Percentiles rank a stretch among this genome's conserved stretches.
Conservation (phyloP, 805 yeast genomes). For the Metschnikowia peoriensis region DNA sequence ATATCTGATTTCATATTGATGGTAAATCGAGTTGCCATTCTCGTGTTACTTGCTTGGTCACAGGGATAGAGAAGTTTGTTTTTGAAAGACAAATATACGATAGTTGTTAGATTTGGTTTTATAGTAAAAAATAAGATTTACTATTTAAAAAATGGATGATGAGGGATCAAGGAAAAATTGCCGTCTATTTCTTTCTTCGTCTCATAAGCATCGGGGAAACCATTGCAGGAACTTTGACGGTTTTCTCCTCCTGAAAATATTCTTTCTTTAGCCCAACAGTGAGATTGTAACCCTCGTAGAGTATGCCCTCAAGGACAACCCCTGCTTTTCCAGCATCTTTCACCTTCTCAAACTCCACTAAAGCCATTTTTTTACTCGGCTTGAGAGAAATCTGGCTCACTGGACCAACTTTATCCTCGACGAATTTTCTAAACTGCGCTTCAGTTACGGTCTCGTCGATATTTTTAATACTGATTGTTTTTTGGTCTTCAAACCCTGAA, state of each 20-base stretch:
- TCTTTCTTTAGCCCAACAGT: slow-evolving; percentile 13
- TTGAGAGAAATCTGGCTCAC: slow-evolving; percentile 44
- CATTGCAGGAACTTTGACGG: slow-evolving; percentile 14
- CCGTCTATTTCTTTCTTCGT: slow-evolving; percentile 7
- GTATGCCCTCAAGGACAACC: slow-evolving; percentile 39
- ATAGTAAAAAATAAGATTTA: not conserved
- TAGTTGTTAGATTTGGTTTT: not conserved
- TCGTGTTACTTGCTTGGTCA: not conserved
- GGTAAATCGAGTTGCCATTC: no score
- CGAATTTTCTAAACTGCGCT: slow-evolving; percentile 29
- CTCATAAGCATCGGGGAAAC: slow-evolving; percentile 17
- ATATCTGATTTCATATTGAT: not conserved
- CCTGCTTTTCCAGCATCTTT: slow-evolving; percentile 52
- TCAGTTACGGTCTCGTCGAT: slow-evolving; percentile 35
- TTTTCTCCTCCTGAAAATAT: slow-evolving; percentile 7
- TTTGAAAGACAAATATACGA: not conserved
- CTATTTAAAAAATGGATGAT: no score
- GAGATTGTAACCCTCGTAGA: slow-evolving; percentile 31
- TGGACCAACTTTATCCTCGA: slow-evolving; percentile 28
- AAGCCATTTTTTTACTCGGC: slow-evolving; percentile 47
- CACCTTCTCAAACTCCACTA: slow-evolving; percentile 45
- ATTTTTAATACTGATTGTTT: slow-evolving; percentile 23
- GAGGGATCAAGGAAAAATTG: no score
- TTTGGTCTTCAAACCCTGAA: slow-evolving; percentile 19
- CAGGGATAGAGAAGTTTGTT: not conserved